A percentile compares a stretch with the other conserved stretches of the same genome.
These are phyloP conservation scores for Axilococcus clingmanii DNA, from an alignment of 139 green algal genomes.

Conservation along the genomic window DNA sequence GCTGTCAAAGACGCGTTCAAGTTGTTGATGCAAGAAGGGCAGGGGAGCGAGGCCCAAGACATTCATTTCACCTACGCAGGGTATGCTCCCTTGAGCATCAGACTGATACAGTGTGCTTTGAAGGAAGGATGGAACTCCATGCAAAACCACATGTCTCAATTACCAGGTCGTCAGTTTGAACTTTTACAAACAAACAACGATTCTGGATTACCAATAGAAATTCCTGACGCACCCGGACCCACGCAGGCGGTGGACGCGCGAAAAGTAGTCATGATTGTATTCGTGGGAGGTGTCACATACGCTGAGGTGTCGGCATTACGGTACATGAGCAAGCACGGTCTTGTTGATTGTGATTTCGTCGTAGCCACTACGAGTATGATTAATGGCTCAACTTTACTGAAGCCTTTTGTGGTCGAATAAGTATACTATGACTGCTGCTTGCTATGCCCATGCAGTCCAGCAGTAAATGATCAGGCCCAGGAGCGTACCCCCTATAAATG, in stretches of 20 bases:
- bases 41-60: slow-evolving; percentile 39
- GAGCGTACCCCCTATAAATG: slow-evolving; percentile 8
- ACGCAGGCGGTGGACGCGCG: background rate
- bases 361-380: slow-evolving; percentile 73
- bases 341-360: slow-evolving; percentile 57
- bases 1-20: slow-evolving; percentile 31
- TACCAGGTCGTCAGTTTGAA: slow-evolving; percentile 74
- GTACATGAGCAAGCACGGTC: slow-evolving; percentile 44
- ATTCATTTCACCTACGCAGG: slow-evolving; percentile 47
- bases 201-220: slow-evolving; percentile 19
- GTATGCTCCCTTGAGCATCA: slow-evolving; percentile 78
- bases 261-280: slow-evolving; percentile 68
- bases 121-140: slow-evolving; percentile 18
- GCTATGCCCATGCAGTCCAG: slow-evolving; percentile 20
- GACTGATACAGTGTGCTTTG: slow-evolving; percentile 71
- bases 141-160: slow-evolving; percentile 39
- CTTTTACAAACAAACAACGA: slow-evolving; percentile 42
- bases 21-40: slow-evolving; percentile 57
- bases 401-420: background rate
- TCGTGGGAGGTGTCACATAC: slow-evolving; percentile 82
- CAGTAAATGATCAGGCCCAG: slow-evolving; percentile 26
- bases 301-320: slow-evolving; percentile 79
- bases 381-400: slow-evolving; percentile 60
- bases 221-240: background rate
- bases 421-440: background rate